These are phyloP conservation scores for Jamesozyma gamospora DNA, from an alignment of 805 yeast genomes.

Conservation along the genomic window DNA sequence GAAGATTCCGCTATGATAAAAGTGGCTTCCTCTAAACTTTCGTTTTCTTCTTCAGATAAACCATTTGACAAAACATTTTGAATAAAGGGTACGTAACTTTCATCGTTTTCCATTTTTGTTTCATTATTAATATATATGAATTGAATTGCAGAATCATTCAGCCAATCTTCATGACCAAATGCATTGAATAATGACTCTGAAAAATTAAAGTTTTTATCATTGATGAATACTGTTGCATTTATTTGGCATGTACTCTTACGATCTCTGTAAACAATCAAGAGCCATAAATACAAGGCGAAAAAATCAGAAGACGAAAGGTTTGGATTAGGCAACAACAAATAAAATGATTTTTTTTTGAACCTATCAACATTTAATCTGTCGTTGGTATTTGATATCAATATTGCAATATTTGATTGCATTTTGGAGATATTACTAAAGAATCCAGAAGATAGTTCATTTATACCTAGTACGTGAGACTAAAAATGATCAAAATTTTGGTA, in stretches of 20 bases:
- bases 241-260: constrained; percentile 8
- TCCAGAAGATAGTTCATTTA: constrained; percentile 21
- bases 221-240: constrained; percentile 13
- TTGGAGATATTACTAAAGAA: constrained; percentile 18
- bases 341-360: constrained; percentile 13
- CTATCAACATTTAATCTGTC: constrained; percentile 16
- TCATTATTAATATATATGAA: constrained; percentile 8
- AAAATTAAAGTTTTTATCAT: constrained; percentile 13
- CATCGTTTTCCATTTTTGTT: constrained; percentile 4
- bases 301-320: constrained; percentile 23
- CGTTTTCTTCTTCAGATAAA: constrained; percentile 6
- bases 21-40: constrained; percentile 20
- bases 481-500: constrained; percentile 21
- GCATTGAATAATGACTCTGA: constrained; percentile 8
- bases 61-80: constrained; percentile 13
- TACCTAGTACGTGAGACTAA: constrained; percentile 22
- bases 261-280: constrained; percentile 16
- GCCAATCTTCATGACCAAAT: constrained; percentile 15
- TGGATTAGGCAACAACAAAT: constrained; percentile 19
- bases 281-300: constrained; percentile 18
- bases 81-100: constrained; percentile 8
- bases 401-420: constrained; percentile 14
- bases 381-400: constrained; percentile 21
- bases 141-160: constrained; percentile 10
- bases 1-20: constrained; percentile 20